Base-by-base conservation (phyloP, 441 rosid genomes). In the Flueggea neowawraea region DNA sequence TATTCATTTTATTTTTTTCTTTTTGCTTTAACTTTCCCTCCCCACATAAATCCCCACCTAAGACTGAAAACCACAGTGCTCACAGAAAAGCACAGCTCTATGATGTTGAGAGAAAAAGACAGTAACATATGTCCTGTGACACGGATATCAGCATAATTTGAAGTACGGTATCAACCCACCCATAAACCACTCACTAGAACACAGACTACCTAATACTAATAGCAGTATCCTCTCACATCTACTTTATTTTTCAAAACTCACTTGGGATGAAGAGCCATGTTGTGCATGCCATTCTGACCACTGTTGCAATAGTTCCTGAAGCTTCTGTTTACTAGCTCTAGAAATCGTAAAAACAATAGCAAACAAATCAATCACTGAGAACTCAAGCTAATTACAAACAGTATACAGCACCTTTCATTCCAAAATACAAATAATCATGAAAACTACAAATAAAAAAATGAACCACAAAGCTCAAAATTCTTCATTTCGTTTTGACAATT, bases 261-360 rank as follows among this genome's bases (percentile, higher is more conserved):
- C 98, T 74, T 70, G 80, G 52, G 76, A 54, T 49, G 79, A 78
- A 57, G 85, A 78, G 76, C 57, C 73, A 55, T 66, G 81, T 61
- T 80, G 84, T 47, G 86, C 83, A 69, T 91, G 96, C 98, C 99
- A 95, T 61, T 84, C 88, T 58, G 98, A 92, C 99, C 99, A 95
- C 68, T 90, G 78, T 73, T 80, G 89, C 75, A 95, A 76, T 63
- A 92, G 70, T 65, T 81, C 88, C 71, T 85, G 93, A 59, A 90
- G 88, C 80, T 87, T 95, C 73, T 69, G 82, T 76, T 79, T 88
- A 77, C 99, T 85, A 75, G 93, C 84, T 76, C 97, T 95, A 87
- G 33, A 65, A 66, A 69, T 65, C 43, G 58, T 53, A 39, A 57
- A 74, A 58, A 22, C 59, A 61, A 22, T 3, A 57, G 32, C 43